Evolutionary conservation across 306 rosid species (phyloP).

Genomic region (Quercus mongolica): DNA sequence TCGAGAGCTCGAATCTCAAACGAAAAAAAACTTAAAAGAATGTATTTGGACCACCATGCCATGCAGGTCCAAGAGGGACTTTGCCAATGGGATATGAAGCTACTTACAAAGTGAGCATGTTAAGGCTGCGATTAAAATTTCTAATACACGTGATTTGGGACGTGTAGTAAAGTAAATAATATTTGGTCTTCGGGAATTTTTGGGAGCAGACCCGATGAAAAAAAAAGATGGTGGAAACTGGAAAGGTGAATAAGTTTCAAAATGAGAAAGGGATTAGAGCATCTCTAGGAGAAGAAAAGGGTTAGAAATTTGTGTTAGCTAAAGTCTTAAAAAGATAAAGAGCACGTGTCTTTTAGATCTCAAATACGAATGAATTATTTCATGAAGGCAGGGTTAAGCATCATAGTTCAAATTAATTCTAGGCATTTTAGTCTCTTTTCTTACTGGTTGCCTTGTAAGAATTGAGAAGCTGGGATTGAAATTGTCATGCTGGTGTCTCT

Average conservation of each 20-base stretch:
- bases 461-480: not conserved
- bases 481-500: not conserved
- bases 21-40: slow-evolving; percentile 10
- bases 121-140: slow-evolving; percentile 20
- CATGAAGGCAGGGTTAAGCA: slow-evolving; percentile 12
- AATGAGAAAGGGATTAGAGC: slow-evolving; percentile 11
- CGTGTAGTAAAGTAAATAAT: slow-evolving; percentile 13
- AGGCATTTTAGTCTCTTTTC: too few species aligned
- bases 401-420: too few species aligned
- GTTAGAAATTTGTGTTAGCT: slow-evolving; percentile 26
- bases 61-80: slow-evolving; percentile 14
- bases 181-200: slow-evolving; percentile 24
- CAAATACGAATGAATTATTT: not conserved
- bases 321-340: slow-evolving; percentile 24
- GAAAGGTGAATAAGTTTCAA: slow-evolving; percentile 16
- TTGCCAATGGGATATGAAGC: not conserved
- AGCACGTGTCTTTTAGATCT: slow-evolving; percentile 25
- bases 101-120: slow-evolving; percentile 2
- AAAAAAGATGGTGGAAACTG: slow-evolving; percentile 10
- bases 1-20: slow-evolving; percentile 35
- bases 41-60: slow-evolving; percentile 31
- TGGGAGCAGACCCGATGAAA: slow-evolving; percentile 31
- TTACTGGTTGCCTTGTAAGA: not conserved
- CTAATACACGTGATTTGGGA: slow-evolving; percentile 29
- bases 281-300: slow-evolving; percentile 36